A percentile compares a stretch with the other conserved stretches of the same genome.
Evolutionary conservation across 1,284 basidiomycete species (phyloP).

Genomic region (Papiliotrema fonsecae): DNA sequence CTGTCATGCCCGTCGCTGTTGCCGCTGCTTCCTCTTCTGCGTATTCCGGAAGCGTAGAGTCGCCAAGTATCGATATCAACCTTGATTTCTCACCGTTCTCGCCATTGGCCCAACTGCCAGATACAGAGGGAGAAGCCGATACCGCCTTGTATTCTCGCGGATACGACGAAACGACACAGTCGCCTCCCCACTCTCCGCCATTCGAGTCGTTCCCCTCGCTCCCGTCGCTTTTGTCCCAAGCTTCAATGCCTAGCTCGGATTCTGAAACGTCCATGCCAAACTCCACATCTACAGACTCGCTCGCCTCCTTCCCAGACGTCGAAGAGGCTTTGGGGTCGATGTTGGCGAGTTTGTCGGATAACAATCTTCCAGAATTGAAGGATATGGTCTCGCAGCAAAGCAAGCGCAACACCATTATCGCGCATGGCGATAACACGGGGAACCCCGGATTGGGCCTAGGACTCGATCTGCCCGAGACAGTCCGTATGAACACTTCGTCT

Average conservation of each 20-base stretch:
- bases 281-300: conserved; percentile 12
- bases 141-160: too few species aligned
- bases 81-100: conserved; percentile 35
- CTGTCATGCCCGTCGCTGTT: not conserved
- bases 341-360: conserved; percentile 27
- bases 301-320: conserved; percentile 36
- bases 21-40: too few species aligned
- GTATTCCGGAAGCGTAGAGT: too few species aligned
- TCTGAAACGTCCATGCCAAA: conserved; percentile 19
- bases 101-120: conserved; percentile 2
- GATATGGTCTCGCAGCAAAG: not conserved
- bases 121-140: conserved; percentile 2
- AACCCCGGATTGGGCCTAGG: conserved; percentile 28
- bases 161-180: too few species aligned
- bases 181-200: conserved; percentile 26
- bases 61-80: conserved; percentile 20
- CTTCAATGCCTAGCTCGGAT: conserved; percentile 24
- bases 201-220: conserved; percentile 37
- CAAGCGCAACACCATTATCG: not conserved
- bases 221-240: conserved; percentile 30
- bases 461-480: conserved; percentile 17
- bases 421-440: not conserved
- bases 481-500: conserved; percentile 7
- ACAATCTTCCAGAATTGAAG: not conserved
- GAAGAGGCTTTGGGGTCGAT: conserved; percentile 36